Base-by-base conservation (phyloP, 106 monocot species). In the Posidonia australis region DNA sequence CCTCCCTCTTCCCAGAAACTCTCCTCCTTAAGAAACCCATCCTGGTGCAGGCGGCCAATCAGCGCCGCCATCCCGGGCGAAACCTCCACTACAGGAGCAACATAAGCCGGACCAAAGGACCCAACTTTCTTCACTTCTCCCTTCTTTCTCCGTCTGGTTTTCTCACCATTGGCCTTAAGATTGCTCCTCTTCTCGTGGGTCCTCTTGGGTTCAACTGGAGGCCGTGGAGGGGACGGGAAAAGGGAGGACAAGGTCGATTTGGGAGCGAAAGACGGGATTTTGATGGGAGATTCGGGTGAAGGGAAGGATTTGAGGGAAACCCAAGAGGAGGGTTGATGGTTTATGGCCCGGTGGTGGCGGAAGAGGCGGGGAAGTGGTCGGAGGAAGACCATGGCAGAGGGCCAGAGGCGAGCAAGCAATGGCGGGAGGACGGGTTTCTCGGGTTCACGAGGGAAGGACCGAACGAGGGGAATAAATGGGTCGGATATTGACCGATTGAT, bases 11-110 rank as follows among this genome's bases (percentile, higher is more conserved):
- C 16, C 31, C 44, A 56, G 51, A 81, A 73, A 23, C 61, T 74
- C 19, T 72, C 66, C 29, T 78, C 60, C 60, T 74, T 77, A 36
- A 86, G 26, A 58, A 70, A 78, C 30, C 80, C 78, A 31, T 80
- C 78, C 58, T 80, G 78, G 6, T 67, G 52, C 59, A 90, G 62
- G 18, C 83, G 60, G 13, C 66, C 53, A 46, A 83, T 60, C 6
- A 86, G 74, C 57, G 54, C 30, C 45, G 21, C 68, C 60, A 68
- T 77, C 74, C 77, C 80, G 0, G 72, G 58, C 1, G 80, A 72
- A 2, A 83, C 58, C 63, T 70, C 67, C 55, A 61, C 60, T 32
- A 61, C 20, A 13, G 42, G 41, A 43, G 27, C 24, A 57, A 16
- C 5, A 13, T 9, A 23, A 3, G 57, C 22, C 25, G 57, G 13